Conservation (phyloP, 1,284 basidiomycete genomes). For the Pseudozyma thailandica region DNA sequence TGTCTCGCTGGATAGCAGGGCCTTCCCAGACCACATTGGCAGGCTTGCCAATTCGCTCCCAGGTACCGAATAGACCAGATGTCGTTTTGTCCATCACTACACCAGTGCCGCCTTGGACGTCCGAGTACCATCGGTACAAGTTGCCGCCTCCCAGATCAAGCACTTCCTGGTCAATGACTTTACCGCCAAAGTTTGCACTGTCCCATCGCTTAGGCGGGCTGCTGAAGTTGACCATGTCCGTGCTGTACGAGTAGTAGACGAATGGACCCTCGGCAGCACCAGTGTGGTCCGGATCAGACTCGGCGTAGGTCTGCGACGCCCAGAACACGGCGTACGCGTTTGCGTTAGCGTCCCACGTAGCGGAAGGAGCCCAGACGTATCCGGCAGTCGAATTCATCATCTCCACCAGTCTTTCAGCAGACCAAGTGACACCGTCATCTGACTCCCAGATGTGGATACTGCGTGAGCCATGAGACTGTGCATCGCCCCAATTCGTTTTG, state of each 20-base stretch:
- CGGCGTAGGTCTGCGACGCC: constrained; percentile 26
- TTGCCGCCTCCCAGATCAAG: constrained; percentile 24
- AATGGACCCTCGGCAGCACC: constrained; percentile 16
- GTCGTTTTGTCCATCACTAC: constrained; percentile 35
- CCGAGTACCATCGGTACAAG: constrained; percentile 29
- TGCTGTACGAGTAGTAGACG: constrained; percentile 31
- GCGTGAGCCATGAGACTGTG: constrained; percentile 29
- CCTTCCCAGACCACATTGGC: constrained; percentile 27
- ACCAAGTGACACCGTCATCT: constrained; percentile 25
- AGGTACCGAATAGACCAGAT: constrained; percentile 19
- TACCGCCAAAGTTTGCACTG: constrained; percentile 28
- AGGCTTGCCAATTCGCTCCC: constrained; percentile 33
- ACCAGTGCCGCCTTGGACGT: constrained; percentile 12
- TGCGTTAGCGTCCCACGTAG: constrained; percentile 23
- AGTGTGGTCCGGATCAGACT: constrained; percentile 22
- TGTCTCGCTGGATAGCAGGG: constrained; percentile 32
- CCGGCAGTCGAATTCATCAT: constrained; percentile 25
- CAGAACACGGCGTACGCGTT: constrained; percentile 31
- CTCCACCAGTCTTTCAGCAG: constrained; percentile 11
- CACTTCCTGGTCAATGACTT: constrained; percentile 32
- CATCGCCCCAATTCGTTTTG: constrained; percentile 37
- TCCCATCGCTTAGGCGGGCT: constrained; percentile 23
- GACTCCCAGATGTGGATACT: constrained; percentile 32
- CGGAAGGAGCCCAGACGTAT: constrained; percentile 32
- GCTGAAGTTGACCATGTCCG: constrained; percentile 23